A percentile compares a stretch with the other conserved stretches of the same genome.
Evolutionary conservation across 345 rosid genomes (phyloP).

Genomic region (Salix purpurea): DNA sequence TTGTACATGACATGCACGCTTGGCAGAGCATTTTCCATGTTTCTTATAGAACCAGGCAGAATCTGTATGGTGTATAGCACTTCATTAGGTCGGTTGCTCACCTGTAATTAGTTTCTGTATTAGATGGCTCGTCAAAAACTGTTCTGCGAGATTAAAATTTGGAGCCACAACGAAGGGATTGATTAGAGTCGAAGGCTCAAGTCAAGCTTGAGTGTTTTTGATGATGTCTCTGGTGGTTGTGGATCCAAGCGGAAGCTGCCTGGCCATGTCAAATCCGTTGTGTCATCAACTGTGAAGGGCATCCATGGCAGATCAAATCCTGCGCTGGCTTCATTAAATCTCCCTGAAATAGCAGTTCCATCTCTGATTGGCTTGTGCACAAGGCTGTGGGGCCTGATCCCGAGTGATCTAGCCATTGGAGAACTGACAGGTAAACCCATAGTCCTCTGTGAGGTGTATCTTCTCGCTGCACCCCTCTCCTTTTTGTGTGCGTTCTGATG

Average conservation of each 20-base stretch:
- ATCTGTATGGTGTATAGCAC: constrained; percentile 1
- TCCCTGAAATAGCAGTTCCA: constrained; percentile 28
- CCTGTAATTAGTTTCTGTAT: constrained; percentile 27
- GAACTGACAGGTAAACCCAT: constrained; percentile 37
- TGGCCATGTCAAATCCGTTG: constrained; percentile 57
- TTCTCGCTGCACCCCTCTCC: constrained; percentile 67
- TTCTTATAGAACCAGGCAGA: constrained; percentile 15
- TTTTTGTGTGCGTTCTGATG: constrained; percentile 84
- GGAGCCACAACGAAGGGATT: constrained; percentile 2
- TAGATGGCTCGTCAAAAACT: constrained; percentile 19
- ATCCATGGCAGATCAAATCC: constrained; percentile 35
- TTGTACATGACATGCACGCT: neutral
- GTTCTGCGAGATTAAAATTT: constrained; percentile 6
- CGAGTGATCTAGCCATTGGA: constrained; percentile 45
- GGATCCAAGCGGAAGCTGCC: constrained; percentile 66
- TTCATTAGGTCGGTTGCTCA: constrained; percentile 6
- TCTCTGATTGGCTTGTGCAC: constrained; percentile 51
- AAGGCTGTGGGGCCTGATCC: constrained; percentile 50
- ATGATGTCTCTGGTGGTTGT: constrained; percentile 29
- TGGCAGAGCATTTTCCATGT: constrained; percentile 16
- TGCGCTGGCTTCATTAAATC: constrained; percentile 37
- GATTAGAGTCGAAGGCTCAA: constrained; percentile 57
- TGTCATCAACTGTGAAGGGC: constrained; percentile 38
- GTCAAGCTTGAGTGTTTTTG: constrained; percentile 45
- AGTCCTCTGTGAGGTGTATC: constrained; percentile 54